A percentile compares a stretch with the other conserved stretches of the same genome.
Evolutionary conservation across 1,284 basidiomycete species (phyloP).

Genomic region (Microbotryum lychnidis-dioicae): DNA sequence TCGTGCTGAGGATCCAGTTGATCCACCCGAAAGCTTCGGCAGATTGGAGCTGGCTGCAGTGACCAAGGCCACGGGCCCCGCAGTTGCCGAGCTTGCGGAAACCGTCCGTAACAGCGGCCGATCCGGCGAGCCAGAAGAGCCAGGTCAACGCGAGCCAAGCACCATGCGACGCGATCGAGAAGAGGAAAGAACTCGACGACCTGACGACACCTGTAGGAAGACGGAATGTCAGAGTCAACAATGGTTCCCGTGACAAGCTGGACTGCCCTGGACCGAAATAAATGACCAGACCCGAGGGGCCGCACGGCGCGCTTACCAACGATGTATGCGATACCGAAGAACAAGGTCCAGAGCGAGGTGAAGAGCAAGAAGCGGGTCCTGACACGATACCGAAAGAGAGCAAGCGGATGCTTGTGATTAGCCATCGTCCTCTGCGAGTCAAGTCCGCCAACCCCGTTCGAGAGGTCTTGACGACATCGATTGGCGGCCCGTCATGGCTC

Average conservation of each 20-base stretch:
- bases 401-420: neutral
- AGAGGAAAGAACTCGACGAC: slow-evolving; percentile 27
- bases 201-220: slow-evolving; percentile 21
- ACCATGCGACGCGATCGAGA: slow-evolving; percentile 31
- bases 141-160: slow-evolving; percentile 30
- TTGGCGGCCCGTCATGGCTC: neutral
- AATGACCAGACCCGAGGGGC: neutral
- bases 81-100: slow-evolving; percentile 19
- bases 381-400: neutral
- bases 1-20: slow-evolving; percentile 31
- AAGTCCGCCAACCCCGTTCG: neutral
- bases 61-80: slow-evolving; percentile 6
- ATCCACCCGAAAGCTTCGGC: slow-evolving; percentile 34
- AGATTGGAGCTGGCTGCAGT: slow-evolving; percentile 31
- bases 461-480: too few species aligned
- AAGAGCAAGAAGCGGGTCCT: slow-evolving; percentile 32
- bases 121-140: slow-evolving; percentile 34
- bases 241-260: too few species aligned
- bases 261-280: neutral
- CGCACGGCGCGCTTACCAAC: slow-evolving; percentile 9
- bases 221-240: neutral
- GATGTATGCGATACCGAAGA: slow-evolving; percentile 29
- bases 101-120: slow-evolving; percentile 24
- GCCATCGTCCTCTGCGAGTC: too few species aligned
- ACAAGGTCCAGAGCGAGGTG: slow-evolving; percentile 30